Base-by-base conservation (phyloP, 495 filamentous ascomycete species). In the Aspergillus cristatus region DNA sequence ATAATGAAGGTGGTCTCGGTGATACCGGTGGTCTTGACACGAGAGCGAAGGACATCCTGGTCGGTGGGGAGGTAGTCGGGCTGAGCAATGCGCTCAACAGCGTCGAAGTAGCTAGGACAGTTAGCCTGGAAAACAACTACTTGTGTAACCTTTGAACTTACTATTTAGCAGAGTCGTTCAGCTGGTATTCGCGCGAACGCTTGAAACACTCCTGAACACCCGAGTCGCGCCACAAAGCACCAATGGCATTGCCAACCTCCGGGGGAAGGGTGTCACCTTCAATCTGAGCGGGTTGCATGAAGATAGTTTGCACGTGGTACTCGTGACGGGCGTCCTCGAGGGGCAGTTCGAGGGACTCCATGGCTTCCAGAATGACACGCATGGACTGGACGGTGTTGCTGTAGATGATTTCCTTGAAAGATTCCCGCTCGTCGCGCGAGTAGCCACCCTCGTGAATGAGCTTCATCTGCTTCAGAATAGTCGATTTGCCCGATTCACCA, bases 401-500 rank as follows among this genome's bases (percentile, higher is more conserved):
- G 76, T 94, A 94, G 67, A 96, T 94, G 63, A 94, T 94, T 64
- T 94, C 88, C 60, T 93, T 91, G 80, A 75, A 75, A 2, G 70
- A 74, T 54, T 75, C 71, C 34, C 70, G 63, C 47, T 75, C 71
- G 46, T 75, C 71, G 43, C 65, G 68, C 34, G 70, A 72, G 50
- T 75, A 75, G 28, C 71, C 68, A 18, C 70, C 70, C 55, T 75
- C 71, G 51, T 75, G 64, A 38, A 74, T 75, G 47, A 75, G 58
- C 50, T 75, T 96, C 91, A 98, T 98, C 78, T 98, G 91, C 71
- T 98, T 98, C 40, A 98, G 74, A 54, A 98, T 96, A 10, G 91
- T 98, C 35, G 93, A 97, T 71, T 98, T 98, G 64, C 91, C 91
- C 52, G 91, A 97, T 78, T 98, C 91, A 76, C 91, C 91, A 65